A percentile compares a stretch with the other conserved stretches of the same genome.
Evolutionary conservation across 257 asterid genomes (phyloP).

Genomic region (Scutellaria galericulata): DNA sequence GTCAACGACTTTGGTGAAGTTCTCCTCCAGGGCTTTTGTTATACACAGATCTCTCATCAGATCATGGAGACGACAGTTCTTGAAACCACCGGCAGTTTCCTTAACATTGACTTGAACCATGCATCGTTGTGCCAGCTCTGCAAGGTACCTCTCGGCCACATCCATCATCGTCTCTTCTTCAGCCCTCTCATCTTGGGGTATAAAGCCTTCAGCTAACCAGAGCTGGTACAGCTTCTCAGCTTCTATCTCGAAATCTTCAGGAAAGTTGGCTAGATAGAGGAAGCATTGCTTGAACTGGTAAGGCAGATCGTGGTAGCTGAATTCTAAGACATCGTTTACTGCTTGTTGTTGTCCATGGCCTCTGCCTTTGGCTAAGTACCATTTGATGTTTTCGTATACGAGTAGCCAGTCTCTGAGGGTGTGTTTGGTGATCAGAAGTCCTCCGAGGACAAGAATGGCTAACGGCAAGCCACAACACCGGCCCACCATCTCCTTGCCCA

Average conservation of each 20-base stretch:
- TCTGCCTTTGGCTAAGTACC: slow-evolving; percentile 41
- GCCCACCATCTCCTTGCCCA: slow-evolving; percentile 47
- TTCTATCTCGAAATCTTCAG: slow-evolving; percentile 49
- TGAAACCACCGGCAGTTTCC: slow-evolving; percentile 48
- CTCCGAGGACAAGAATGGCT: slow-evolving; percentile 47
- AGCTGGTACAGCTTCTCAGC: slow-evolving; percentile 49
- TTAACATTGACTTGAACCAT: slow-evolving; percentile 49
- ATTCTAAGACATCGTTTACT: slow-evolving; percentile 38
- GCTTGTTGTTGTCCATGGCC: slow-evolving; percentile 39
- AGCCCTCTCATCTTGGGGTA: slow-evolving; percentile 37
- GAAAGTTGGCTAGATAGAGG: slow-evolving; percentile 47
- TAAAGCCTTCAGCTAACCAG: slow-evolving; percentile 49
- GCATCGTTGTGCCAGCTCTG: slow-evolving; percentile 47
- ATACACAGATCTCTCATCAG: slow-evolving; percentile 53
- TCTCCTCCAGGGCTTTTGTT: slow-evolving; percentile 41
- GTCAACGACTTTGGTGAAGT: slow-evolving; percentile 41
- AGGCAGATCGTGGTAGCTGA: slow-evolving; percentile 47
- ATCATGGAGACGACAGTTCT: slow-evolving; percentile 47
- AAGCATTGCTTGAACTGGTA: slow-evolving; percentile 47
- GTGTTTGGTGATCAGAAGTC: slow-evolving; percentile 36
- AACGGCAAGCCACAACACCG: slow-evolving; percentile 46
- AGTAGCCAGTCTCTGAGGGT: slow-evolving; percentile 41
- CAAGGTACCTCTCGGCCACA: slow-evolving; percentile 45
- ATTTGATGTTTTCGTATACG: slow-evolving; percentile 40
- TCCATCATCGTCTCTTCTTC: slow-evolving; percentile 52